These are phyloP conservation scores for Barnettozyma siamensis DNA, from an alignment of 805 yeast genomes.

Conservation along the genomic window DNA sequence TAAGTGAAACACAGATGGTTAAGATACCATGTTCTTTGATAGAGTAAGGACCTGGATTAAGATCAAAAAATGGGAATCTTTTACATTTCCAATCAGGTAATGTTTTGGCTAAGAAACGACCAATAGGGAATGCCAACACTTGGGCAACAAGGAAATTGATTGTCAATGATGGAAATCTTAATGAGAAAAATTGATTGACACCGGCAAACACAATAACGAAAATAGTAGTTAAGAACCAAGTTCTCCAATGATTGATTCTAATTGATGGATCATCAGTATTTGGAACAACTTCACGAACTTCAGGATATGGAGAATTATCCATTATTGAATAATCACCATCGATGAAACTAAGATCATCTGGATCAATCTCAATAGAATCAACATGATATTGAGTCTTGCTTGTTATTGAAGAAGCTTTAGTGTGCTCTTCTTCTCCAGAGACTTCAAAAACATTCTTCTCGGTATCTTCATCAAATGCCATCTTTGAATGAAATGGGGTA, in stretches of 20 bases:
- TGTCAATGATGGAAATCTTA: constrained; percentile 44
- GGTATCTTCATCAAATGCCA: too few relatives aligned
- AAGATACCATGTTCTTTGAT: constrained; percentile 58
- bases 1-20: constrained; percentile 46
- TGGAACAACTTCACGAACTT: constrained; percentile 54
- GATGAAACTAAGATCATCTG: too few relatives aligned
- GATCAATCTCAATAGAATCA: too few relatives aligned
- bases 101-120: constrained; percentile 34
- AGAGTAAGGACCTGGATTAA: constrained; percentile 50
- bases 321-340: too few relatives aligned
- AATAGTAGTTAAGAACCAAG: constrained; percentile 44
- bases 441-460: too few relatives aligned
- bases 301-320: constrained; percentile 54
- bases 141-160: constrained; percentile 48
- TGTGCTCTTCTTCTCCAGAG: too few relatives aligned
- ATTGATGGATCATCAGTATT: constrained; percentile 44
- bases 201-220: constrained; percentile 51
- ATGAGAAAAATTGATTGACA: constrained; percentile 47
- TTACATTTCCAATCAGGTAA: constrained; percentile 28
- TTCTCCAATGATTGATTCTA: constrained; percentile 47
- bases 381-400: too few relatives aligned
- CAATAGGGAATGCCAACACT: constrained; percentile 49
- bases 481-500: too few relatives aligned
- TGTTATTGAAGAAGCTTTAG: too few relatives aligned
- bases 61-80: too few relatives aligned